phyloP scores from a whole-genome alignment of 441 rosid genomes.

The Gossypium davidsonii region DNA sequence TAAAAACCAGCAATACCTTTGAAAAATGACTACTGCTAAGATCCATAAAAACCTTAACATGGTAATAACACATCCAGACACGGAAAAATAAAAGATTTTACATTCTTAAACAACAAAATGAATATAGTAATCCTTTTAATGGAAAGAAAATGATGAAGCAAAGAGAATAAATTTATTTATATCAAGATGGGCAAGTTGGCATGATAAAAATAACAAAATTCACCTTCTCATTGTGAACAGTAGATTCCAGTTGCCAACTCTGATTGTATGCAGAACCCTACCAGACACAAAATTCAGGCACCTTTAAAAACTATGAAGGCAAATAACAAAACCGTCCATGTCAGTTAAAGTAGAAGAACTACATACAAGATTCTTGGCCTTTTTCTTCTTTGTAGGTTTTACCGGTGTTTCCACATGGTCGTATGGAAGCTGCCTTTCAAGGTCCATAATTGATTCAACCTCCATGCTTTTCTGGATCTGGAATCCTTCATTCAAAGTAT shows the following conservation, averaged over 20 bases:
- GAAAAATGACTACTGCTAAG: conserved; percentile 4
- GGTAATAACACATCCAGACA: neutral
- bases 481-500: conserved; percentile 73
- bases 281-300: conserved; percentile 28
- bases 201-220: conserved; percentile 13
- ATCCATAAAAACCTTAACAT: neutral
- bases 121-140: neutral
- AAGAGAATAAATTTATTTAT: neutral
- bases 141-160: neutral
- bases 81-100: neutral
- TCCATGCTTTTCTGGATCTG: conserved; percentile 72
- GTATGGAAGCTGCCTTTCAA: conserved; percentile 64
- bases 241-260: conserved; percentile 70
- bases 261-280: conserved; percentile 81
- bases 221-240: conserved; percentile 70
- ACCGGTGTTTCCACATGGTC: conserved; percentile 70
- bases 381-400: conserved; percentile 82
- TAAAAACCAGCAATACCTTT: neutral
- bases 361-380: conserved; percentile 55
- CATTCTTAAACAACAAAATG: neutral
- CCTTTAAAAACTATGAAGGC: conserved; percentile 19
- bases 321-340: conserved; percentile 8
- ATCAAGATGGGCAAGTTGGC: neutral
- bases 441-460: conserved; percentile 73
- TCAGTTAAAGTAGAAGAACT: conserved; percentile 20